Percentiles rank a stretch among this genome's conserved stretches.
Evolutionary conservation across 2,329 filamentous ascomycete species (phyloP).

Genomic region (Pseudogymnoascus sp.): DNA sequence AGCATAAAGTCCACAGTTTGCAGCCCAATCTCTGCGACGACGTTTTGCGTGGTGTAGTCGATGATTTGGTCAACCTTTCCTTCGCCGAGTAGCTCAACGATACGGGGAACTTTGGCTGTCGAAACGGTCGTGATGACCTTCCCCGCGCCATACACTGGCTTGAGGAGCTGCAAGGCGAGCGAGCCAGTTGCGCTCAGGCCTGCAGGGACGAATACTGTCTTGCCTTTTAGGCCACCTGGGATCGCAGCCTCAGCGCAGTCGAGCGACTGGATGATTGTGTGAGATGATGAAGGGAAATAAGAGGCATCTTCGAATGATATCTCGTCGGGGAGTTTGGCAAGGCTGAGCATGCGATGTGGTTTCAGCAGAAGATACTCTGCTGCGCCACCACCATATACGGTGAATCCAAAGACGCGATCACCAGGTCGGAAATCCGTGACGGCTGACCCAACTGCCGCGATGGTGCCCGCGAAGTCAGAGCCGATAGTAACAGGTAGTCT

Average conservation of each 20-base stretch:
- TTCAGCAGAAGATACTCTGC: constrained; percentile 29
- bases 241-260: constrained; percentile 24
- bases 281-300: constrained; percentile 33
- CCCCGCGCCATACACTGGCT: constrained; percentile 36
- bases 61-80: constrained; percentile 34
- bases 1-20: constrained; percentile 37
- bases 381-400: constrained; percentile 20
- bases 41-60: constrained; percentile 33
- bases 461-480: constrained; percentile 35
- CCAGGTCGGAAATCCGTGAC: constrained; percentile 33
- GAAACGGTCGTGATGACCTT: constrained; percentile 41
- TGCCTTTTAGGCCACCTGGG: constrained; percentile 34
- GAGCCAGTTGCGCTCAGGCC: constrained; percentile 33
- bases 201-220: constrained; percentile 33
- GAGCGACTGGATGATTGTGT: constrained; percentile 35
- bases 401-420: constrained; percentile 31
- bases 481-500: constrained; percentile 39
- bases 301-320: constrained; percentile 35
- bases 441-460: constrained; percentile 30
- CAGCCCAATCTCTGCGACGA: constrained; percentile 26
- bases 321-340: constrained; percentile 32
- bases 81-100: constrained; percentile 33
- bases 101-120: constrained; percentile 33
- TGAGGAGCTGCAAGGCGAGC: constrained; percentile 37
- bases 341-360: constrained; percentile 28